Percentiles rank a stretch among this genome's conserved stretches.
Conservation (phyloP, 1,284 basidiomycete species). For the Exobasidium cylindrosporum region DNA sequence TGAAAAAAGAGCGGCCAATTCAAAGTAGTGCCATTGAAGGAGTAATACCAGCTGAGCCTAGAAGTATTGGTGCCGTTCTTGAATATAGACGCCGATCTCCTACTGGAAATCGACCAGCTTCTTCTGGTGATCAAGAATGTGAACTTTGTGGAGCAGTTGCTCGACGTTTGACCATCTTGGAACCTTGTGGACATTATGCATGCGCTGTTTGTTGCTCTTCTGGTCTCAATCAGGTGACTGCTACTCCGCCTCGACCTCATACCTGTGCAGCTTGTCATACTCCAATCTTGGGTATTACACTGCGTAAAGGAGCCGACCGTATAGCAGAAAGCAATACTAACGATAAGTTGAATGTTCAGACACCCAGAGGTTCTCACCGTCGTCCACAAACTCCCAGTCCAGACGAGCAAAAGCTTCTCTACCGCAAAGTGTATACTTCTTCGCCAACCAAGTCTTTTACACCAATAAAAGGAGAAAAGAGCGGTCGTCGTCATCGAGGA, state of each 20-base stretch:
- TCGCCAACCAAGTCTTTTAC: neutral
- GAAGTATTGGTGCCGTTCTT: conserved; percentile 5
- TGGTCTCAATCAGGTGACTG: conserved; percentile 19
- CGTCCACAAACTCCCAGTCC: neutral
- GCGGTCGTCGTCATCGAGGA: neutral
- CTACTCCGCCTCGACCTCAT: conserved; percentile 16
- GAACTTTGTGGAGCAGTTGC: conserved; percentile 16
- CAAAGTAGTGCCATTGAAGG: neutral
- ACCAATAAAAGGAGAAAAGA: neutral
- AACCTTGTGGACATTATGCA: conserved; percentile 18
- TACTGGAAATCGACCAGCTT: neutral
- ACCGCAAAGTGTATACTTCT: neutral
- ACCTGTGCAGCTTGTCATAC: conserved; percentile 14
- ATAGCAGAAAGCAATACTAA: neutral
- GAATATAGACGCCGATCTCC: conserved; percentile 4
- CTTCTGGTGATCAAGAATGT: neutral
- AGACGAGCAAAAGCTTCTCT: neutral
- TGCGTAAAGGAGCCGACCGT: neutral
- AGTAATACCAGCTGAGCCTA: neutral
- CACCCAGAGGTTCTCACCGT: neutral
- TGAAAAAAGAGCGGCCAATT: neutral
- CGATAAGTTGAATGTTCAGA: neutral
- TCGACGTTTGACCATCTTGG: conserved; percentile 11
- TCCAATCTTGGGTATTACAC: conserved; percentile 9
- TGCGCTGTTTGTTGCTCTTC: conserved; percentile 16